A percentile compares a stretch with the other conserved stretches of the same genome.
phyloP scores from a whole-genome alignment of 164 flowering plant genomes.

The Umbellularia californica region DNA sequence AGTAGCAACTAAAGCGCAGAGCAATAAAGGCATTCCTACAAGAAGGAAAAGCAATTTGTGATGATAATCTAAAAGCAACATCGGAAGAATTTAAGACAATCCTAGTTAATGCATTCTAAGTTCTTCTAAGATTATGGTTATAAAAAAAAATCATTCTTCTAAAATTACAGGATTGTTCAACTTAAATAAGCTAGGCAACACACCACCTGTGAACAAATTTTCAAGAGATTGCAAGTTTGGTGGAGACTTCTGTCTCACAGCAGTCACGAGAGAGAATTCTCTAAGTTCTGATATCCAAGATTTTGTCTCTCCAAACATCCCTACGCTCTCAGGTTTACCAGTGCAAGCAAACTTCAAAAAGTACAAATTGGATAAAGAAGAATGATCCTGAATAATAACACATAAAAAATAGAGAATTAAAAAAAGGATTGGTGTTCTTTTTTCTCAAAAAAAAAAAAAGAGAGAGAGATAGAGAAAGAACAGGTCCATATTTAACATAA shows the following conservation, averaged over 20 bases:
- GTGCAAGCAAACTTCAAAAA: constrained; percentile 31
- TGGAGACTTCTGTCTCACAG: constrained; percentile 42
- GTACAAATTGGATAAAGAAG: constrained; percentile 28
- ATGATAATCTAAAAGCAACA: not conserved
- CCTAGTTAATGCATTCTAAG: not conserved
- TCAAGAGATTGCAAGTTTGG: constrained; percentile 33
- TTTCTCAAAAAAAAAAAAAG: too few relatives aligned
- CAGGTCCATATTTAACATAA: not conserved
- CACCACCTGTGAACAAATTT: constrained; percentile 38
- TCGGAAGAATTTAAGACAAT: not conserved
- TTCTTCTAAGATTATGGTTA: not conserved
- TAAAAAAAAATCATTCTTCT: not conserved
- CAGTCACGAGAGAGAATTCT: constrained; percentile 31
- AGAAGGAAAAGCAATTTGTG: constrained; percentile 16
- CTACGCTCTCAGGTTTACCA: constrained; percentile 18
- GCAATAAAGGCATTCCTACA: constrained; percentile 62
- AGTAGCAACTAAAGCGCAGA: constrained; percentile 48
- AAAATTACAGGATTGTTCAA: not conserved
- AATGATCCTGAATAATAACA: constrained; percentile 47
- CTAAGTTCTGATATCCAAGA: constrained; percentile 56
- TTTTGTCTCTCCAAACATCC: constrained; percentile 16
- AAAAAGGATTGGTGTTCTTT: not conserved
- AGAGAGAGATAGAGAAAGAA: not conserved
- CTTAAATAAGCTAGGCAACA: not conserved
- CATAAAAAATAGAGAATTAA: not conserved